Evolutionary conservation across 2,329 filamentous ascomycete species (phyloP).

Genomic region (Diaporthe vexans): DNA sequence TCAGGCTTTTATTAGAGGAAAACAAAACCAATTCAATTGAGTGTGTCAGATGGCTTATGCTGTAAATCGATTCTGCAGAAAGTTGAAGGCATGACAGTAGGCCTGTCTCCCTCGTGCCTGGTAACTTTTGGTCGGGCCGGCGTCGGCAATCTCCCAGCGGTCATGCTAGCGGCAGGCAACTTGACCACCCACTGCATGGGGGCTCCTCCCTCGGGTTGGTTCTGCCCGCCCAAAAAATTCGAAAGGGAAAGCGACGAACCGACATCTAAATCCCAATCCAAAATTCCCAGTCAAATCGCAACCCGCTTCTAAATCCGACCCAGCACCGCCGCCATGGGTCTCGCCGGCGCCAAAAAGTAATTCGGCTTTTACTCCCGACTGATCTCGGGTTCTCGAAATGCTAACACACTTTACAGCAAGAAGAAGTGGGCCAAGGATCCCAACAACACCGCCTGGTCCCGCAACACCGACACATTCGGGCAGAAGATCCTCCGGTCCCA

Average conservation of each 20-base stretch:
- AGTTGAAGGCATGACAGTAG: not conserved
- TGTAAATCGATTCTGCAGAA: not conserved
- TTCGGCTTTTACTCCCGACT: constrained; percentile 33
- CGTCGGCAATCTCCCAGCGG: constrained; percentile 12
- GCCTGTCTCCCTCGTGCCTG: not conserved
- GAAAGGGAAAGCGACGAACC: constrained; percentile 7
- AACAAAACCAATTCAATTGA: no score
- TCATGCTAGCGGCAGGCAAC: constrained; percentile 5
- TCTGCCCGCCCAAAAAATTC: constrained; percentile 41
- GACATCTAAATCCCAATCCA: constrained; percentile 8
- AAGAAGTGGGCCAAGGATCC: constrained; percentile 90
- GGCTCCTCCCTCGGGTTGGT: constrained; percentile 15
- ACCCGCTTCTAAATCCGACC: not conserved
- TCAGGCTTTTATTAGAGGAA: not conserved
- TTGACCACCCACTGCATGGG: not conserved
- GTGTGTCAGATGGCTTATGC: no score
- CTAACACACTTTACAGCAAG: constrained; percentile 48
- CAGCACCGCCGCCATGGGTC: constrained; percentile 68
- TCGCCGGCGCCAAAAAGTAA: constrained; percentile 78
- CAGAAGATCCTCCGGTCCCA: constrained; percentile 90
- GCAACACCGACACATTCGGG: constrained; percentile 85
- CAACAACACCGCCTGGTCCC: constrained; percentile 95
- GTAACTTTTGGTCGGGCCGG: constrained; percentile 31
- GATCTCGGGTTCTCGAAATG: not conserved
- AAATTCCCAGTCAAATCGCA: constrained; percentile 1